Evolutionary conservation across 1,139 yeast species (phyloP).

Genomic region (Sugiyamaella xylanicola): DNA sequence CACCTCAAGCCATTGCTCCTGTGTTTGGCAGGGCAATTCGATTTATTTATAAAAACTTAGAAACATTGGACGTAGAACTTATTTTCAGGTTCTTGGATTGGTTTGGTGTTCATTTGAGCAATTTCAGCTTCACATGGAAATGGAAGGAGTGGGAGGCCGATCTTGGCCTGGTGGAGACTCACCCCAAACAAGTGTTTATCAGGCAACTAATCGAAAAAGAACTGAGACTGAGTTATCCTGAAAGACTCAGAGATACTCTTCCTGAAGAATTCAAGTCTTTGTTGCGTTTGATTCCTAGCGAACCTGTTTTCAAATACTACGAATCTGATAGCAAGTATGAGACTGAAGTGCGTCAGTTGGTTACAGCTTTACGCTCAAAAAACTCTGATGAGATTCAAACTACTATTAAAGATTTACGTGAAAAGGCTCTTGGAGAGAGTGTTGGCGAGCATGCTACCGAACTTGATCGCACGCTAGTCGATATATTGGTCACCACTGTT

Average conservation of each 20-base stretch:
- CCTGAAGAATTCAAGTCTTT: constrained; percentile 71
- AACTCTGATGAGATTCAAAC: constrained; percentile 40
- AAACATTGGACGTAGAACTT: constrained; percentile 72
- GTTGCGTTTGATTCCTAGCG: constrained; percentile 49
- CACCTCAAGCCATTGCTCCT: constrained; percentile 91
- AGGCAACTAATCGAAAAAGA: constrained; percentile 82
- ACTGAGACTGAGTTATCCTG: constrained; percentile 70
- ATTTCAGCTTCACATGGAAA: constrained; percentile 95
- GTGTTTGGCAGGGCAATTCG: constrained; percentile 93
- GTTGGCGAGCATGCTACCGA: constrained; percentile 41
- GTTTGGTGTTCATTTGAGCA: constrained; percentile 92
- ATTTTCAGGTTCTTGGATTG: constrained; percentile 78
- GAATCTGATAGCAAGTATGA: constrained; percentile 44
- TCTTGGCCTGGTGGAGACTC: constrained; percentile 48
- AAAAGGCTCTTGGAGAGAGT: constrained; percentile 33
- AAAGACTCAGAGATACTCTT: constrained; percentile 72
- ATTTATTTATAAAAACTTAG: constrained; percentile 70
- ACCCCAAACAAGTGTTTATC: constrained; percentile 76
- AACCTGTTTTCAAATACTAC: constrained; percentile 49
- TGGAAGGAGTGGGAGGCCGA: constrained; percentile 85
- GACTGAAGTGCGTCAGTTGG: constrained; percentile 40
- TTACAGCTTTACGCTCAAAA: constrained; percentile 41
- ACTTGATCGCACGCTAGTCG: constrained; percentile 54
- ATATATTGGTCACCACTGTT: constrained; percentile 67
- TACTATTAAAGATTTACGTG: constrained; percentile 43